phyloP scores from a whole-genome alignment of 2,329 filamentous ascomycete genomes.

The Pseudogymnoascus sp. region DNA sequence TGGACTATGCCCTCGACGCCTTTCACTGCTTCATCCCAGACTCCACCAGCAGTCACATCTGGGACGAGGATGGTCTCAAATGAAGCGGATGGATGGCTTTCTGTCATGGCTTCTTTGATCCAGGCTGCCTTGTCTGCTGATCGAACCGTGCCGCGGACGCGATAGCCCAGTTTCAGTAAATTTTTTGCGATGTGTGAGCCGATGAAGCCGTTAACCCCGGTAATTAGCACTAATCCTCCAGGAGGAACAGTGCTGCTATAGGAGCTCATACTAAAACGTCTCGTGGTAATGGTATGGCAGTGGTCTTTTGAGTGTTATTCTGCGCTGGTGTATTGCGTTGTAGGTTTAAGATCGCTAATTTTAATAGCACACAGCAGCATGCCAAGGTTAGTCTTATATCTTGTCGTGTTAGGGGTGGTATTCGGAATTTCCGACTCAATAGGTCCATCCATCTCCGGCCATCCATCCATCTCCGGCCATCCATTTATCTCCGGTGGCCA shows the following conservation, averaged over 20 bases:
- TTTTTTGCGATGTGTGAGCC: constrained; percentile 34
- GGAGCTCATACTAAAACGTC: background rate
- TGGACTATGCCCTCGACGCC: constrained; percentile 30
- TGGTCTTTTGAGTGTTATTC: background rate
- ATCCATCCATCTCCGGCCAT: background rate
- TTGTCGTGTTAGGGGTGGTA: background rate
- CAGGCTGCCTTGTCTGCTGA: constrained; percentile 19
- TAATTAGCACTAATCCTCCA: constrained; percentile 33
- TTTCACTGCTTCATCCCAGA: constrained; percentile 30
- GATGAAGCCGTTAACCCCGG: constrained; percentile 38
- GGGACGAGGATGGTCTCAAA: constrained; percentile 26
- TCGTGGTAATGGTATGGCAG: background rate
- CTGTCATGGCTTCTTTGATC: constrained; percentile 17
- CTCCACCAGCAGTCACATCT: constrained; percentile 28
- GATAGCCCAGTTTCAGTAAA: constrained; percentile 33
- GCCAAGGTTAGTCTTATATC: background rate
- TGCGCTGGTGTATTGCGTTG: background rate
- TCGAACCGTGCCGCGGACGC: constrained; percentile 36
- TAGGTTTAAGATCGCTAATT: background rate
- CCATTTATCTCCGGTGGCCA: too few relatives aligned
- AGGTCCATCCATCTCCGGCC: background rate
- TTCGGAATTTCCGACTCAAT: background rate
- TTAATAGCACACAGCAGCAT: background rate
- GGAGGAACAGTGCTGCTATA: background rate
- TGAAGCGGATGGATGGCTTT: constrained; percentile 17